Evolutionary conservation across 805 yeast species (phyloP).

Genomic region (Blastobotrys americana): DNA sequence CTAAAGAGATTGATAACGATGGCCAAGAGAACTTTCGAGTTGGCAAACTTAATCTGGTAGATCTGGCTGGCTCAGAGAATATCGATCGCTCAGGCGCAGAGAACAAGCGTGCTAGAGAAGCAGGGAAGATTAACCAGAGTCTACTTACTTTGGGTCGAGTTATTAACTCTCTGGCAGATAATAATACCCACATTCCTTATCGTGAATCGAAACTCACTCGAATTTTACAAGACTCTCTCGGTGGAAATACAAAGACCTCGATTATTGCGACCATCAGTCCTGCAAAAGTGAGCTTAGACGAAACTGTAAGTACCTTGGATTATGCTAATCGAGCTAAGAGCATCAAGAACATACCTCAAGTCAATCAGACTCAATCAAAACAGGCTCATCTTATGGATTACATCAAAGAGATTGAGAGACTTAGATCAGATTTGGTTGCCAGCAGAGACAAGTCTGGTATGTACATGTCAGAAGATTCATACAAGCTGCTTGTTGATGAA

Average conservation of each 20-base stretch:
- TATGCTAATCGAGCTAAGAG: conserved; percentile 81
- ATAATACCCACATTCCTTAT: conserved; percentile 64
- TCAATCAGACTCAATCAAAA: conserved; percentile 54
- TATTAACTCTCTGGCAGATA: conserved; percentile 60
- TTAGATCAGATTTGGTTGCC: conserved; percentile 53
- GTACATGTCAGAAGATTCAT: conserved; percentile 47
- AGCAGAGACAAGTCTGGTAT: conserved; percentile 59
- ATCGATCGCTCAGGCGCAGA: conserved; percentile 78
- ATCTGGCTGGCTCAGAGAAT: conserved; percentile 91
- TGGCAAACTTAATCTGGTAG: conserved; percentile 76
- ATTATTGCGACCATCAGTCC: conserved; percentile 83
- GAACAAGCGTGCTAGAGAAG: conserved; percentile 79
- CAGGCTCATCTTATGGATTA: conserved; percentile 47
- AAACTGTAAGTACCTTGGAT: conserved; percentile 73
- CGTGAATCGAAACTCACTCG: conserved; percentile 74
- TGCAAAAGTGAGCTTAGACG: conserved; percentile 67
- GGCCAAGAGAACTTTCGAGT: conserved; percentile 46
- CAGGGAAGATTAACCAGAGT: conserved; percentile 86
- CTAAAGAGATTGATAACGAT: conserved; percentile 43
- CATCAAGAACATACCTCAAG: conserved; percentile 63
- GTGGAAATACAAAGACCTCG: conserved; percentile 80
- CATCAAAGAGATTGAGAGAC: conserved; percentile 46
- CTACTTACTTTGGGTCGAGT: conserved; percentile 81
- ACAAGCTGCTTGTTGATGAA: conserved; percentile 36
- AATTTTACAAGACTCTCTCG: conserved; percentile 70